Evolutionary conservation across 2,329 filamentous ascomycete genomes (phyloP), one percentile per base, ranked within the genome.

Genomic region (Alternaria consortialis): DNA sequence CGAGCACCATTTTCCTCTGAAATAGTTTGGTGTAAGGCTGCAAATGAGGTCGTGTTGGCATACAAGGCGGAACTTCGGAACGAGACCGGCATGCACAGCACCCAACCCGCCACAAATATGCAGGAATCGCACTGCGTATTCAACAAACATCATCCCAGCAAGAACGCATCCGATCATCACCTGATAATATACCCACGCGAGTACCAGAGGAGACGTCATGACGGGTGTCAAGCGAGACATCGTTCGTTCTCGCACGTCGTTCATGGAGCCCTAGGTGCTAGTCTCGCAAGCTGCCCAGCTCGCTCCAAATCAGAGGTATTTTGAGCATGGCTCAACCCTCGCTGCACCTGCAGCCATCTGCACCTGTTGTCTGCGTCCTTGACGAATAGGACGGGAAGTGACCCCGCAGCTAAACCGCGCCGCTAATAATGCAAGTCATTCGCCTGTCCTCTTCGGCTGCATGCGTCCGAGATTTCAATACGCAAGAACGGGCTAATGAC

Each of bases 361-460:
- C 67, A 70, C 61, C 62, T 62, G 44, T 58, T 44, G 56, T 55
- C 58, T 64, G 53, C 52, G 34, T 64, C 60, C 59, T 47, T 62
- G 56, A 61, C 75, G 69, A 76, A 75, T 73, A 46, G 65, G 47
- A 63, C 50, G 51, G 40, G 47, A 66, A 66, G 63, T 63, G 66
- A 71, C 73, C 73, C 72, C 72, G 70, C 75, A 67, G 62, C 66
- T 58, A 64, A 60, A 59, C 56, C 65, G 66, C 64, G 67, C 65
- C 70, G 70, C 74, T 76, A 76, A 68, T 64, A 69, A 71, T 77
- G 75, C 75, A 77, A 75, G 75, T 75, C 75, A 77, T 73, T 73
- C 67, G 66, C 70, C 66, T 65, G 62, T 68, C 69, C 66, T 68
- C 64, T 67, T 69, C 66, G 69, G 69, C 65, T 66, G 59, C 67